Evolutionary conservation across 495 filamentous ascomycete species (phyloP).

Genomic region (Aspergillus panamensis): DNA sequence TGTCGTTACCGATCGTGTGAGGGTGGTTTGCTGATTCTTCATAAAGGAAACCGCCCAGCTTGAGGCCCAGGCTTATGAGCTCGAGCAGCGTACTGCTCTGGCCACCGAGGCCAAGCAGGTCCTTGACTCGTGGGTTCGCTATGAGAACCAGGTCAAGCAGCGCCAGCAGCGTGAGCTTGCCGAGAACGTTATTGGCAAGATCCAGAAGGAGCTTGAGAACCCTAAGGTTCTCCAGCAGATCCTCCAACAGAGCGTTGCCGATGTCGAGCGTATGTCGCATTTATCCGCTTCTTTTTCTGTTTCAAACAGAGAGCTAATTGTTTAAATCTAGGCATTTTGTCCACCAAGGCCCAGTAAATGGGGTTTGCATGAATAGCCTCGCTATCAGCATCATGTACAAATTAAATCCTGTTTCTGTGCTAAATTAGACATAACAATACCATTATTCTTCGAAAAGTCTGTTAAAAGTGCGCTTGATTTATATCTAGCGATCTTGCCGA

Average conservation of each 20-base stretch:
- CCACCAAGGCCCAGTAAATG: constrained; percentile 52
- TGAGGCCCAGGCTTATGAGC: constrained; percentile 92
- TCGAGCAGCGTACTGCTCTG: constrained; percentile 89
- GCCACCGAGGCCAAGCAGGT: constrained; percentile 90
- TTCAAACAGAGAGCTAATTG: constrained; percentile 25
- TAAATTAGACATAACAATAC: constrained; percentile 45
- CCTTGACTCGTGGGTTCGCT: constrained; percentile 96
- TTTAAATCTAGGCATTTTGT: constrained; percentile 45
- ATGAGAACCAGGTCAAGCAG: constrained; percentile 97
- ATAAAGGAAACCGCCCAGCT: constrained; percentile 92
- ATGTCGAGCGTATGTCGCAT: constrained; percentile 85
- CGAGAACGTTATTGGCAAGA: constrained; percentile 88
- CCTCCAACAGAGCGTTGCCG: constrained; percentile 87
- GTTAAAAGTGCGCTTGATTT: neutral
- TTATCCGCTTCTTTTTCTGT: no score
- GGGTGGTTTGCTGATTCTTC: constrained; percentile 18
- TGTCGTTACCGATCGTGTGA: neutral
- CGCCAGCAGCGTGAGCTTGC: constrained; percentile 95
- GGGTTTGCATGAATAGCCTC: constrained; percentile 31
- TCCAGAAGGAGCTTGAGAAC: constrained; percentile 96
- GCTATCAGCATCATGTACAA: constrained; percentile 47
- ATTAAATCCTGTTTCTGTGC: constrained; percentile 45
- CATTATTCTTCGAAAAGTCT: constrained; percentile 17
- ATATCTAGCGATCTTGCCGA: no score
- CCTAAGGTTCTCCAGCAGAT: constrained; percentile 93